These are phyloP conservation scores for Yamadazyma olivae DNA, from an alignment of 805 yeast species.

Conservation along the genomic window DNA sequence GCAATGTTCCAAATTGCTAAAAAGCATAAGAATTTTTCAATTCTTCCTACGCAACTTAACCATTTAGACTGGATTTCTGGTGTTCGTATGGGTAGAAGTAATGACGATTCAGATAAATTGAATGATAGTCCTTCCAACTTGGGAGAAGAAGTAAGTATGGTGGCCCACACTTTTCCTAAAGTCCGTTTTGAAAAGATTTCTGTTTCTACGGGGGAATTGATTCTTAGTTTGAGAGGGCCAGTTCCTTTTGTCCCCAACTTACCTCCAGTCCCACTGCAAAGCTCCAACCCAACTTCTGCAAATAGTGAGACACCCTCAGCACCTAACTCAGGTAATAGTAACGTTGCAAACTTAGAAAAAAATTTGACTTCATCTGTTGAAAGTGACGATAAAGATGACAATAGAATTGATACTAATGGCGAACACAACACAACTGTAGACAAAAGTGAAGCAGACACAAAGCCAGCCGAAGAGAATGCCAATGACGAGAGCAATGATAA, in stretches of 20 bases:
- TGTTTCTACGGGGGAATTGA: constrained; percentile 78
- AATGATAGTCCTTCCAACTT: constrained; percentile 53
- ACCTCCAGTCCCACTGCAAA: too few species aligned
- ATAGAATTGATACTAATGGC: background rate
- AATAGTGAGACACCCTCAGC: background rate
- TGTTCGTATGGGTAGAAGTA: constrained; percentile 66
- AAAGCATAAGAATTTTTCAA: constrained; percentile 20
- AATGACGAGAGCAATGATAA: constrained; percentile 5
- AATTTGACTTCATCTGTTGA: background rate
- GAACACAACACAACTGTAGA: background rate
- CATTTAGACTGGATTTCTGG: constrained; percentile 94
- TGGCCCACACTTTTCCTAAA: constrained; percentile 87
- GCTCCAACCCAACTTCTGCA: background rate
- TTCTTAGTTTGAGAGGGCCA: constrained; percentile 72
- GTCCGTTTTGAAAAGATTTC: constrained; percentile 83
- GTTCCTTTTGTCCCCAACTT: constrained; percentile 13
- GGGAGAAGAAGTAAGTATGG: constrained; percentile 88
- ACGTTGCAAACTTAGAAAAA: background rate
- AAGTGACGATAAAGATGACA: background rate
- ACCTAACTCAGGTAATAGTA: background rate
- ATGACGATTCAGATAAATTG: constrained; percentile 20
- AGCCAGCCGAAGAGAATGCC: background rate
- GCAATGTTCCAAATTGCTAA: constrained; percentile 31
- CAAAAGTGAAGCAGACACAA: background rate
- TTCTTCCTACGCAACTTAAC: constrained; percentile 38